Percentiles rank a stretch among this genome's conserved stretches.
phyloP scores from a whole-genome alignment of 1,284 basidiomycete species.

The Ganoderma leucocontextum region DNA sequence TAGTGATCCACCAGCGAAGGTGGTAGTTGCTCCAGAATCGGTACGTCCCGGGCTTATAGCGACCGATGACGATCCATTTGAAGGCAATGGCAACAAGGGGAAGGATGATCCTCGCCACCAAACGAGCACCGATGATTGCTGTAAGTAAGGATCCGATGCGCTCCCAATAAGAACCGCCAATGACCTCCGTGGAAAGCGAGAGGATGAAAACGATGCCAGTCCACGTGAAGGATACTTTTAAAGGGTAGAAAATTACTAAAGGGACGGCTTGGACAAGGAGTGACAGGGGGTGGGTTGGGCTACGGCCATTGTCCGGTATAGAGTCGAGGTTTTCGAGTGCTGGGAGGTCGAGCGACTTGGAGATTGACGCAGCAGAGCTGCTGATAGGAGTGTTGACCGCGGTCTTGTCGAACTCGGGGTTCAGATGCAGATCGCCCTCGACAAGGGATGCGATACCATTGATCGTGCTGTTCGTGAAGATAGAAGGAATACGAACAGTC shows the following conservation, averaged over 20 bases:
- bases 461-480: conserved; percentile 53
- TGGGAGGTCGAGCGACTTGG: conserved; percentile 26
- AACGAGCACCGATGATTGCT: conserved; percentile 46
- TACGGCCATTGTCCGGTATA: conserved; percentile 38
- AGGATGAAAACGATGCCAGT: conserved; percentile 34
- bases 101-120: conserved; percentile 43
- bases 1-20: conserved; percentile 57
- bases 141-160: conserved; percentile 44
- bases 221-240: conserved; percentile 53
- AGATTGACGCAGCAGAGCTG: conserved; percentile 20
- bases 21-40: conserved; percentile 49
- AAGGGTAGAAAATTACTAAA: conserved; percentile 51
- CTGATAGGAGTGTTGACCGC: conserved; percentile 24
- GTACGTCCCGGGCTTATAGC: conserved; percentile 51
- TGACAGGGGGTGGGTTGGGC: conserved; percentile 48
- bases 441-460: conserved; percentile 50
- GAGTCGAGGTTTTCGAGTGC: conserved; percentile 18
- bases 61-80: conserved; percentile 56
- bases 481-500: conserved; percentile 46
- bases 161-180: conserved; percentile 44
- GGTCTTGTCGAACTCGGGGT: conserved; percentile 28
- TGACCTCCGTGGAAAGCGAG: conserved; percentile 35
- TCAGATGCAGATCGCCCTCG: conserved; percentile 34
- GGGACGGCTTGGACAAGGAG: conserved; percentile 53
- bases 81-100: conserved; percentile 50